Percentiles rank a stretch among this genome's conserved stretches.
Evolutionary conservation across 306 rosid species (phyloP).

Genomic region (Rosa persica): DNA sequence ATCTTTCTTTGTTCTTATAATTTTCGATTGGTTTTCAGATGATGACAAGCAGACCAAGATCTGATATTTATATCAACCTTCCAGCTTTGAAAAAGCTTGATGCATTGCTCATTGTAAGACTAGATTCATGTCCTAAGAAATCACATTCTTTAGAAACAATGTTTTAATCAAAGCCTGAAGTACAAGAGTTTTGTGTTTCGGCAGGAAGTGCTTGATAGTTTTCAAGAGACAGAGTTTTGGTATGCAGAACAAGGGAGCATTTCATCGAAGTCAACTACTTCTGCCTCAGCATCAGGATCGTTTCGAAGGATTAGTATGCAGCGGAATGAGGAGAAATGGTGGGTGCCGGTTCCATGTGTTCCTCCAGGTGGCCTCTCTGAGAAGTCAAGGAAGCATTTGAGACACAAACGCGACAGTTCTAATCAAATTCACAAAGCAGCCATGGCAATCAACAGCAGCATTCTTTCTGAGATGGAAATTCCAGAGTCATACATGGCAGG

Average conservation of each 20-base stretch:
- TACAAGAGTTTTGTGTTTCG: background rate
- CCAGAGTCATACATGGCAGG: constrained; percentile 70
- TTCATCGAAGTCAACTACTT: constrained; percentile 52
- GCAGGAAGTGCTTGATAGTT: constrained; percentile 88
- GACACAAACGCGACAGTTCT: constrained; percentile 69
- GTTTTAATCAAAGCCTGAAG: constrained; percentile 10
- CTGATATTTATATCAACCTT: constrained; percentile 81
- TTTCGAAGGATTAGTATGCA: constrained; percentile 60
- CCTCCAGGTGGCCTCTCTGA: constrained; percentile 67
- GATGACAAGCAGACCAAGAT: constrained; percentile 78
- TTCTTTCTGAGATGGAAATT: constrained; percentile 90
- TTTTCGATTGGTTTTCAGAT: constrained; percentile 44
- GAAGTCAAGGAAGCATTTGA: constrained; percentile 65
- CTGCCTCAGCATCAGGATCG: constrained; percentile 44
- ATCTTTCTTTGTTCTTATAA: constrained; percentile 13
- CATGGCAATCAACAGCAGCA: constrained; percentile 85
- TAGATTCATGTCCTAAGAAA: constrained; percentile 11
- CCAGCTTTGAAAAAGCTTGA: constrained; percentile 93
- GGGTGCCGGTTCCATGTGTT: constrained; percentile 94
- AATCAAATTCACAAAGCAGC: constrained; percentile 97
- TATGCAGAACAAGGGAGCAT: constrained; percentile 87
- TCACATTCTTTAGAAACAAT: background rate
- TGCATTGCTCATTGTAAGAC: constrained; percentile 79
- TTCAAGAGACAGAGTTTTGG: constrained; percentile 79
- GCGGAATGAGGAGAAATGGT: constrained; percentile 95